These are phyloP conservation scores for Pseudozyma flocculosa DNA, from an alignment of 1,284 basidiomycete genomes.

Conservation along the genomic window DNA sequence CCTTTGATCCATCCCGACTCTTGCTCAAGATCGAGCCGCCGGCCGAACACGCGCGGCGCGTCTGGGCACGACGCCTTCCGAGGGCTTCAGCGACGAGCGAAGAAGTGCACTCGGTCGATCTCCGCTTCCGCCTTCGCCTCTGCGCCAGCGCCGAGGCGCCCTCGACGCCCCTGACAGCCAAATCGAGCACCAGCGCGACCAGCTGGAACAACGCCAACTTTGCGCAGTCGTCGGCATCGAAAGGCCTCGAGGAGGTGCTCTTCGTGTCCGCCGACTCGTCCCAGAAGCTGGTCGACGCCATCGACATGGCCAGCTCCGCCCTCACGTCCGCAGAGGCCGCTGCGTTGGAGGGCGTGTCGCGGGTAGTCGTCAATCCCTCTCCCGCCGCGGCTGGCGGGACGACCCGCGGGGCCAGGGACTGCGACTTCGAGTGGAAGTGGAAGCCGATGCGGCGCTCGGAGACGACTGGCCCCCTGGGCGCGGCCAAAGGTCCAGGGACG, in stretches of 20 bases:
- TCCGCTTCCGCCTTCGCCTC: constrained; percentile 26
- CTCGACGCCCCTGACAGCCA: background rate
- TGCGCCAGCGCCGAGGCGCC: constrained; percentile 6
- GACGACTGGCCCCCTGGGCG: background rate
- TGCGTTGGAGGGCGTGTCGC: constrained; percentile 27
- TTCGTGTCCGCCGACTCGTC: constrained; percentile 24
- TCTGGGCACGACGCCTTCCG: constrained; percentile 8
- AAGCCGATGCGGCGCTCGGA: constrained; percentile 10
- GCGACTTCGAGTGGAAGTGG: constrained; percentile 39
- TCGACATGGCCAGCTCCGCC: constrained; percentile 9
- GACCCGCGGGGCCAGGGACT: constrained; percentile 18
- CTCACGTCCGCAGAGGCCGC: constrained; percentile 18
- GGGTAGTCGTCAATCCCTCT: constrained; percentile 15
- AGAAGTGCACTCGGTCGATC: constrained; percentile 9
- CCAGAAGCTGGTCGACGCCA: constrained; percentile 10
- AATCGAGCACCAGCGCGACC: background rate
- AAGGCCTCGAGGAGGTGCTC: constrained; percentile 12
- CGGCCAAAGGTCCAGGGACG: background rate
- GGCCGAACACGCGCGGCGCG: constrained; percentile 11
- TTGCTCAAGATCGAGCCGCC: constrained; percentile 29
- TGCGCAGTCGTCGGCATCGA: too few species aligned
- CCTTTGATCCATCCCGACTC: constrained; percentile 19
- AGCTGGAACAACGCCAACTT: too few species aligned
- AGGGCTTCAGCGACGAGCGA: background rate
- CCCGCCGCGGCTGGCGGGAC: background rate